Base-by-base conservation (phyloP, 768 basidiomycete genomes). In the Rhizopogon vinicolor region DNA sequence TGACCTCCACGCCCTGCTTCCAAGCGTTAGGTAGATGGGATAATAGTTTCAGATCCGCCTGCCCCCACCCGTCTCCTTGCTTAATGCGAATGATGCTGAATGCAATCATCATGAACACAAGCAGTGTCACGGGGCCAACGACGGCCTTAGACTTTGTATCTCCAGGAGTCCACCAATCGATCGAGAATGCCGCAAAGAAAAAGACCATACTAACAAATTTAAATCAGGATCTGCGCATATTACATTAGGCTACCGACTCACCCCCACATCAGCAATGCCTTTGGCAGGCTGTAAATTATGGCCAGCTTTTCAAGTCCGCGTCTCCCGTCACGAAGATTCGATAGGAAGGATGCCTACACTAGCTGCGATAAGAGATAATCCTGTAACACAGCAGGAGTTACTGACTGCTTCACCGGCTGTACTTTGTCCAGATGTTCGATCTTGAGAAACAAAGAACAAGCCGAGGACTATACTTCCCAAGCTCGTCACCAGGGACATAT, bases 1-100 rank as follows among this genome's bases (percentile, higher is more conserved):
- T 16, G n/a, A 33, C 18, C 13, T 14, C 19, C 19, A 35, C 19
- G 46, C 19, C 7, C 18, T 9, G 33, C 46, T 33, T 14, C 18
- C 19, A 7, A 48, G 19, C 46, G 18, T 35, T 33, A 35, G 46
- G 13, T 18, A 48, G 33, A 48, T 5, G 13, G 14, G 4, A 5
- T 5, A 7, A 8, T 19, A 35, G 13, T 35, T 22, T 7, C 19
- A 35, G 13, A 8, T 35, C 12, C 2, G 19, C 7, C 5, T 3
- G 18, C 58, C 58, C 52, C 58, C 58, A 56, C 19, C 50, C 50
- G 18, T 54, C 52, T 31, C 52, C 48, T 44, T 52, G 41, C 39
- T 50, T 52, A 25, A 56, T 53, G n/a, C 57, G 44, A 40, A 70
- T 68, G 37, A 81, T 72, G 54, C 76, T 76, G 77, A 78, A 82